A percentile compares a stretch with the other conserved stretches of the same genome.
Evolutionary conservation across 2,329 filamentous ascomycete species (phyloP).

Genomic region (Aspergillus fischeri): DNA sequence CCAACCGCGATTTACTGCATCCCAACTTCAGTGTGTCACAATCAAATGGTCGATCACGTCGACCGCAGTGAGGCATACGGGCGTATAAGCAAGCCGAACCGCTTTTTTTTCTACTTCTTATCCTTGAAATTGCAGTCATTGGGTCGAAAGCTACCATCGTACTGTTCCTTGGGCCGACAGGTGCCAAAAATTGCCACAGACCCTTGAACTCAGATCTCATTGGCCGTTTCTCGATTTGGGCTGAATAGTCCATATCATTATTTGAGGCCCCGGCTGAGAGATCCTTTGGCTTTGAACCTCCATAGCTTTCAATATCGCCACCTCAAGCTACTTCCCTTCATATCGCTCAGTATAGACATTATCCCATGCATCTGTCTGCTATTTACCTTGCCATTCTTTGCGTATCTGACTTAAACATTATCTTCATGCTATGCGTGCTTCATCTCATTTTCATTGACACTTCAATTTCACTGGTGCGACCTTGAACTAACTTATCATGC

Average conservation of each 20-base stretch:
- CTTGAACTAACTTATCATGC: constrained; percentile 7
- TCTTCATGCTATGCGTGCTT: not conserved
- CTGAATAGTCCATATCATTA: not conserved
- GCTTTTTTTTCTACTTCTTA: not conserved
- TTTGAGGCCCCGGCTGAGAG: not conserved
- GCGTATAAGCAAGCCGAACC: not conserved
- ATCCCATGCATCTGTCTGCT: not conserved
- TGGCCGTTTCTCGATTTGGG: not conserved
- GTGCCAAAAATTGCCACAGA: not conserved
- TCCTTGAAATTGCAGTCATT: not conserved
- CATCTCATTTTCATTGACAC: not conserved
- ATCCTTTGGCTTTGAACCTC: not conserved
- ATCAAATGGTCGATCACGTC: not conserved
- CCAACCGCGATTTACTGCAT: not conserved
- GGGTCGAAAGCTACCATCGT: not conserved
- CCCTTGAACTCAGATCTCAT: not conserved
- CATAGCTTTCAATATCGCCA: not conserved
- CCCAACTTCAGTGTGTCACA: not conserved
- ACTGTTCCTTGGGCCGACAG: not conserved
- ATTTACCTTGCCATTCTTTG: not conserved
- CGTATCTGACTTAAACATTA: not conserved
- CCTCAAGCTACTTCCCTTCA: not conserved
- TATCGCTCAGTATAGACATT: not conserved
- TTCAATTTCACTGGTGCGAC: not conserved
- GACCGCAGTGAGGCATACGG: not conserved